A percentile compares a stretch with the other conserved stretches of the same genome.
Evolutionary conservation across 495 filamentous ascomycete species (phyloP).

Genomic region (Penicillium ucsense): DNA sequence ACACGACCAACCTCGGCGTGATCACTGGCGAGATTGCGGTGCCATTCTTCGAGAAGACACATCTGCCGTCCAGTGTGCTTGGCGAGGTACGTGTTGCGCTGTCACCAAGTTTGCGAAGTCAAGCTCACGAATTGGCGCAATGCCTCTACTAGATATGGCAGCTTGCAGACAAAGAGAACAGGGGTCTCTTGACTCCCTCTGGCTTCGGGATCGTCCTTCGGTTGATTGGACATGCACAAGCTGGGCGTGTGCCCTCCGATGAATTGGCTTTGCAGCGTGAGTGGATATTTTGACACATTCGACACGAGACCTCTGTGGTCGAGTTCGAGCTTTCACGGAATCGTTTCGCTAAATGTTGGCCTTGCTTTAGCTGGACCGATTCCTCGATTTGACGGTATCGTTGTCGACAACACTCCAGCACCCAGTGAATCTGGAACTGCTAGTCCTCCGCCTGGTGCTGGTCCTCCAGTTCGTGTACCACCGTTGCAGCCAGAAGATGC

Average conservation of each 20-base stretch:
- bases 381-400: conserved; percentile 76
- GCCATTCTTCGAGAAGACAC: conserved; percentile 96
- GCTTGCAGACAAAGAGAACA: conserved; percentile 93
- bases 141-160: conserved; percentile 74
- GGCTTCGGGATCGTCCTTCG: conserved; percentile 87
- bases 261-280: conserved; percentile 64
- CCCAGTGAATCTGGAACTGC: conserved; percentile 31
- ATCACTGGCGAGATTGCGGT: conserved; percentile 94
- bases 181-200: conserved; percentile 79
- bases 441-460: conserved; percentile 55
- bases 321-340: no score
- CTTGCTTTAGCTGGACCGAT: conserved; percentile 63
- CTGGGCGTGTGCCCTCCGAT: conserved; percentile 64
- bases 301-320: no score
- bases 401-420: conserved; percentile 33
- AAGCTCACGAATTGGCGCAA: conserved; percentile 3
- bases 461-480: conserved; percentile 76
- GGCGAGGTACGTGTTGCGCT: conserved; percentile 60
- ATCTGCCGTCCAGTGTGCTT: conserved; percentile 69
- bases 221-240: conserved; percentile 93
- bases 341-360: conserved; percentile 8
- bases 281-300: conserved; percentile 8
- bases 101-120: not conserved
- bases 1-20: conserved; percentile 81
- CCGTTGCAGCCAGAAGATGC: conserved; percentile 84